Evolutionary conservation across 2,329 filamentous ascomycete species (phyloP).

Genomic region (Fusarium heterosporum): DNA sequence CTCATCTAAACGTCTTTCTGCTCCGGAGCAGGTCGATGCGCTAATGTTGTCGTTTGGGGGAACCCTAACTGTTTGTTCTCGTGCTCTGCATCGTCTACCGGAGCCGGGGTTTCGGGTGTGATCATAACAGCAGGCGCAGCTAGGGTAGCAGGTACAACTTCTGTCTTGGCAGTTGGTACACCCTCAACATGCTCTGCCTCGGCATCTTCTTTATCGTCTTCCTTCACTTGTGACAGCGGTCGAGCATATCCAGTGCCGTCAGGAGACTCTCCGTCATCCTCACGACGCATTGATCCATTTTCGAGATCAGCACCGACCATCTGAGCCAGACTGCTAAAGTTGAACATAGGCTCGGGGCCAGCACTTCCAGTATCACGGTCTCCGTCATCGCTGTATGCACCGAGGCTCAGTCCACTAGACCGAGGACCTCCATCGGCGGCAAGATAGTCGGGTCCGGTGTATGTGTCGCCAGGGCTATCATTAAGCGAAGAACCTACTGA

Average conservation of each 20-base stretch:
- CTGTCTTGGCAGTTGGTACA: neutral
- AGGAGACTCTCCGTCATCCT: conserved; percentile 46
- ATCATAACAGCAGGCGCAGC: conserved; percentile 58
- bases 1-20: conserved; percentile 5
- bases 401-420: conserved; percentile 66
- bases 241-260: conserved; percentile 39
- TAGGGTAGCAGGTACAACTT: conserved; percentile 6
- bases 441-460: conserved; percentile 51
- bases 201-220: conserved; percentile 53
- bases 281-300: conserved; percentile 52
- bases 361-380: conserved; percentile 64
- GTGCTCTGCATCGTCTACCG: conserved; percentile 49
- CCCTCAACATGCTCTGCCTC: conserved; percentile 51
- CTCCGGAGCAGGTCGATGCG: conserved; percentile 1
- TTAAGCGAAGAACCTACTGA: conserved; percentile 82
- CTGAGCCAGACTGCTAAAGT: conserved; percentile 87
- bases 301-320: conserved; percentile 78
- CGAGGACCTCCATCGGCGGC: conserved; percentile 59
- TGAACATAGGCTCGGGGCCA: conserved; percentile 83
- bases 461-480: conserved; percentile 72
- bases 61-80: conserved; percentile 60
- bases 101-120: conserved; percentile 63
- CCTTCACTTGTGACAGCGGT: conserved; percentile 53
- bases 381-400: conserved; percentile 59
- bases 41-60: conserved; percentile 51